A percentile compares a stretch with the other conserved stretches of the same genome.
These are phyloP conservation scores for Colletotrichum salicis DNA, from an alignment of 2,329 filamentous ascomycete genomes.

Conservation along the genomic window DNA sequence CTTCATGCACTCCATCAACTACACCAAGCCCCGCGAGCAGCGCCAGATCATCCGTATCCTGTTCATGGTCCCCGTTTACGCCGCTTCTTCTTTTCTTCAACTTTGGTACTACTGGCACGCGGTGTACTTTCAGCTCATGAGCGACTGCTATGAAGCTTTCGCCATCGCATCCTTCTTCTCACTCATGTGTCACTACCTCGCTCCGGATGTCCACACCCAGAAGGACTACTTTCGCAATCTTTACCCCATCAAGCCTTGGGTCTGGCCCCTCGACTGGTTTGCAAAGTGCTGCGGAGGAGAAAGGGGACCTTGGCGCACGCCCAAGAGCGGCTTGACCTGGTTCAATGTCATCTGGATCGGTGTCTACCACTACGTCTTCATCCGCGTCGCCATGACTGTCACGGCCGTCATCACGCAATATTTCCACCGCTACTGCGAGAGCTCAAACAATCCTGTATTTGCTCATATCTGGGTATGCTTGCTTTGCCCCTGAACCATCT, in stretches of 20 bases:
- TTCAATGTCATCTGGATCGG: slow-evolving; percentile 89
- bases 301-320: slow-evolving; percentile 76
- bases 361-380: slow-evolving; percentile 87
- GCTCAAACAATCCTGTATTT: slow-evolving; percentile 80
- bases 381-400: slow-evolving; percentile 82
- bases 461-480: slow-evolving; percentile 81
- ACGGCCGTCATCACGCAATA: slow-evolving; percentile 79
- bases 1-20: slow-evolving; percentile 68
- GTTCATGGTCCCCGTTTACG: slow-evolving; percentile 87
- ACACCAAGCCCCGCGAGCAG: slow-evolving; percentile 70
- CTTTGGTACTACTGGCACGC: slow-evolving; percentile 80
- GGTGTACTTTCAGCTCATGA: slow-evolving; percentile 83
- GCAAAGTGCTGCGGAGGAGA: slow-evolving; percentile 77
- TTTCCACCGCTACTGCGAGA: slow-evolving; percentile 78
- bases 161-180: slow-evolving; percentile 89
- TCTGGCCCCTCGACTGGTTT: slow-evolving; percentile 77
- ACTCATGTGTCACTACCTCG: slow-evolving; percentile 82
- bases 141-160: slow-evolving; percentile 90
- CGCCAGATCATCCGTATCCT: slow-evolving; percentile 85
- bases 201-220: slow-evolving; percentile 80
- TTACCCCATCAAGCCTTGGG: slow-evolving; percentile 75
- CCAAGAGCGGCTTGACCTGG: slow-evolving; percentile 85
- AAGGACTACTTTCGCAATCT: slow-evolving; percentile 83
- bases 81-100: slow-evolving; percentile 77
- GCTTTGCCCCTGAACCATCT: not conserved